Conservation (phyloP, 2,329 filamentous ascomycete species). For the Paracorniculantispora psalliotae region DNA sequence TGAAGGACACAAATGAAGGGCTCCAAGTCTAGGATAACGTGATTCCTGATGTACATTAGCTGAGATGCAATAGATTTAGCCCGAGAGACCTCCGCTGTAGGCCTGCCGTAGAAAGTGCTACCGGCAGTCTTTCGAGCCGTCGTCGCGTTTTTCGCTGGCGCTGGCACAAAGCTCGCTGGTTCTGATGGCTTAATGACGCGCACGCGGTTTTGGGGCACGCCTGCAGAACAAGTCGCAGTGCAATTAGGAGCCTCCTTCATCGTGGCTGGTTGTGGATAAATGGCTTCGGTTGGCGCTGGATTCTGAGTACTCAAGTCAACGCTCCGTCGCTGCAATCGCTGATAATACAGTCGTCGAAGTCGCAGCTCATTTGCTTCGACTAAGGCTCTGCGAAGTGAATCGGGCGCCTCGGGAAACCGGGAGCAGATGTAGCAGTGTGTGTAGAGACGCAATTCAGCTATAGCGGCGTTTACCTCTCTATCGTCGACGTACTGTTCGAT, state of each 20-base stretch:
- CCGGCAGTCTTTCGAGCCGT: slow-evolving; percentile 21
- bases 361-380: slow-evolving; percentile 18
- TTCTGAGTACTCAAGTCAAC: slow-evolving; percentile 15
- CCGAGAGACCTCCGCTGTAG: slow-evolving; percentile 17
- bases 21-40: slow-evolving; percentile 18
- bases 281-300: slow-evolving; percentile 1
- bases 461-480: slow-evolving; percentile 24
- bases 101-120: slow-evolving; percentile 17
- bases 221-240: slow-evolving; percentile 15
- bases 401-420: slow-evolving; percentile 23
- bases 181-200: background rate
- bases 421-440: slow-evolving; percentile 25
- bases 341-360: slow-evolving; percentile 20
- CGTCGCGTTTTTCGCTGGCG: slow-evolving; percentile 18
- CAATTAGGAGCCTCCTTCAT: slow-evolving; percentile 11
- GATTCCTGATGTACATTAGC: slow-evolving; percentile 14
- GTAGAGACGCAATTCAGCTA: slow-evolving; percentile 24
- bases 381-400: slow-evolving; percentile 20
- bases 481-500: slow-evolving; percentile 22
- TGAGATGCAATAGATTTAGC: slow-evolving; percentile 19
- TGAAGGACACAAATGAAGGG: slow-evolving; percentile 17
- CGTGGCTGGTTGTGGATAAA: slow-evolving; percentile 12
- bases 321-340: slow-evolving; percentile 17
- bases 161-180: background rate
- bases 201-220: slow-evolving; percentile 11